Evolutionary conservation across 495 filamentous ascomycete genomes (phyloP), one percentile per base, ranked within the genome.

Genomic region (Xylaria flabelliformis): DNA sequence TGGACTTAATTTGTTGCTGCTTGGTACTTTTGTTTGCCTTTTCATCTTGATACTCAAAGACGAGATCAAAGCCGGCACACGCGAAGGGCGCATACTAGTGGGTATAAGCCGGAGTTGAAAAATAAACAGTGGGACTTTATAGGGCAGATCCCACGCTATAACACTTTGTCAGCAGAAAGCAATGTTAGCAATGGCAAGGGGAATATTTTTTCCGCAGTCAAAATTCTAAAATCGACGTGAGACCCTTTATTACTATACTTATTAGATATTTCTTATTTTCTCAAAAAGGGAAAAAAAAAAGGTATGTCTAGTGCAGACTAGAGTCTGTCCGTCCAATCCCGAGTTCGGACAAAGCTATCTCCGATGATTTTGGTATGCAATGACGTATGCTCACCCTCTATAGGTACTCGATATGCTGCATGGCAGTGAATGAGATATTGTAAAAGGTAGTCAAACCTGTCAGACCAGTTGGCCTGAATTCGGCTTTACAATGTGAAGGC

Each of bases 101-200:
- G 65, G 21, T 67, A 67, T 67, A 67, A 67, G 50, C 13, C 65
- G 65, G 64, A 32, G 34, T 12, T 51, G 48, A 51, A 66, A 24
- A 36, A 53, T 26, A 24, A 19, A 48, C 7, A 36, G 29, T 13
- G 19, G 29, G 15, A 39, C 29, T 21, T 64, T 21, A 64, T 44
- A 21, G 39, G 32, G 34, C 12, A 32, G 41, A 48, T 64, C 61
- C 41, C 36, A 41, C 58, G 36, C 58, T 34, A n/a, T 62, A 41
- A 42, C n/a, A 6, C 59, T 39, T 42, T 21, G 36, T 63, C n/a
- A 63, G 15, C 58, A 62, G 13, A n/a, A n/a, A n/a, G n/a, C n/a
- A n/a, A n/a, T n/a, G n/a, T n/a, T n/a, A n/a, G n/a, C 13, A 29
- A 13, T 10, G 21, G 15, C 9, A 24, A 55, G 21, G 26, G 56